A percentile compares a stretch with the other conserved stretches of the same genome.
Evolutionary conservation across 2,329 filamentous ascomycete genomes (phyloP).

Genomic region (Didymellaceae sp.): DNA sequence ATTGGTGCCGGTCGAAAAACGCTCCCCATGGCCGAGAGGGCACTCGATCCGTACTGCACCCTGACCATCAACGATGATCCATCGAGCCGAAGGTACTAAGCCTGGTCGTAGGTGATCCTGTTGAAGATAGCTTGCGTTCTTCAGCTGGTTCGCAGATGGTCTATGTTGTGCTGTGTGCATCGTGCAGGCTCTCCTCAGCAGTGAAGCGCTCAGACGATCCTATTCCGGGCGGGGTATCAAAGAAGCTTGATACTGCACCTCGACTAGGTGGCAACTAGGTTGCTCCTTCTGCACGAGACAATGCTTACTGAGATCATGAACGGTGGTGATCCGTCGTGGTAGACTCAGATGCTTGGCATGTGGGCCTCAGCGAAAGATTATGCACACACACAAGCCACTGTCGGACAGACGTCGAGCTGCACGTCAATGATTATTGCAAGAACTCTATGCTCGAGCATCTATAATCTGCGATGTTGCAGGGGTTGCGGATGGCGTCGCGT

Average conservation of each 20-base stretch:
- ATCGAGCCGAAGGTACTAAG: constrained; percentile 25
- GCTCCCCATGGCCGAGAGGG: constrained; percentile 22
- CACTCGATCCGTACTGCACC: constrained; percentile 25
- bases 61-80: constrained; percentile 27
- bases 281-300: constrained; percentile 2
- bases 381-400: constrained; percentile 6
- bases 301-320: constrained; percentile 19
- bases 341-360: constrained; percentile 14
- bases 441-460: background rate
- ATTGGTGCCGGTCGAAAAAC: constrained; percentile 22
- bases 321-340: constrained; percentile 10
- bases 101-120: constrained; percentile 23
- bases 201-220: constrained; percentile 25
- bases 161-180: constrained; percentile 25
- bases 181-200: constrained; percentile 32
- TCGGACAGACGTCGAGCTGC: background rate
- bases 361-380: constrained; percentile 5
- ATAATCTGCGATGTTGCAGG: background rate
- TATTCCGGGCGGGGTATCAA: constrained; percentile 35
- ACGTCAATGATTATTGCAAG: background rate
- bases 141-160: constrained; percentile 30
- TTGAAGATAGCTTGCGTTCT: constrained; percentile 23
- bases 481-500: too few relatives aligned
- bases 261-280: constrained; percentile 6
- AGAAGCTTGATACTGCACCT: constrained; percentile 11